Conservation (phyloP, 805 yeast species). For the Sporopachydermia quercuum region DNA sequence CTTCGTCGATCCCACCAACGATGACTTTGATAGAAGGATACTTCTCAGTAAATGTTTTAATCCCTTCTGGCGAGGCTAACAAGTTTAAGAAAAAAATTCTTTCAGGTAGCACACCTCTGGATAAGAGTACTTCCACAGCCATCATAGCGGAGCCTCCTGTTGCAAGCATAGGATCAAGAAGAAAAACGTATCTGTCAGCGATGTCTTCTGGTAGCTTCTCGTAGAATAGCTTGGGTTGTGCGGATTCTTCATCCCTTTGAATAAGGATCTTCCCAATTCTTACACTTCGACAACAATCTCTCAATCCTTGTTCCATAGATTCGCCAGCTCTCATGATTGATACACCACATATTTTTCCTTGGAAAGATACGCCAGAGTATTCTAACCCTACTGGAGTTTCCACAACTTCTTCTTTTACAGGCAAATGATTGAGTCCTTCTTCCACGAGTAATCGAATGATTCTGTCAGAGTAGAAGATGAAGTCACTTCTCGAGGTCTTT, state of each 20-base stretch:
- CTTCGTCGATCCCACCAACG: constrained; percentile 86
- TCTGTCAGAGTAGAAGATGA: constrained; percentile 89
- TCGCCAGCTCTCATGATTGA: constrained; percentile 98
- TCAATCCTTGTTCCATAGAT: constrained; percentile 94
- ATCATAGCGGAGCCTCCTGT: constrained; percentile 97
- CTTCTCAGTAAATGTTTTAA: constrained; percentile 55
- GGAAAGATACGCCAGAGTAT: constrained; percentile 65
- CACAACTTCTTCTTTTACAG: constrained; percentile 57
- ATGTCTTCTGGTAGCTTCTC: constrained; percentile 93
- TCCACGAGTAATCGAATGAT: constrained; percentile 88
- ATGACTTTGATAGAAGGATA: constrained; percentile 80
- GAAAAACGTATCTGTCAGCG: constrained; percentile 70
- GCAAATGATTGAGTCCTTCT: constrained; percentile 87
- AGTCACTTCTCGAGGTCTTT: constrained; percentile 74
- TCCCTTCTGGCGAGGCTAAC: constrained; percentile 92
- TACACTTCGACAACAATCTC: constrained; percentile 95
- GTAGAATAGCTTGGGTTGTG: constrained; percentile 79
- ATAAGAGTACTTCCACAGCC: constrained; percentile 85
- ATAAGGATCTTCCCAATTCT: constrained; percentile 92
- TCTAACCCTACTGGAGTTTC: constrained; percentile 63
- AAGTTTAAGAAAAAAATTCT: constrained; percentile 82
- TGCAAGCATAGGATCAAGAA: constrained; percentile 95
- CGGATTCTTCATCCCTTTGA: constrained; percentile 97
- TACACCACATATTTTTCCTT: constrained; percentile 95
- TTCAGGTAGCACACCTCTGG: constrained; percentile 77